Percentiles rank a stretch among this genome's conserved stretches.
phyloP scores from a whole-genome alignment of 1,284 basidiomycete genomes.

The Rhodotorula sp. region DNA sequence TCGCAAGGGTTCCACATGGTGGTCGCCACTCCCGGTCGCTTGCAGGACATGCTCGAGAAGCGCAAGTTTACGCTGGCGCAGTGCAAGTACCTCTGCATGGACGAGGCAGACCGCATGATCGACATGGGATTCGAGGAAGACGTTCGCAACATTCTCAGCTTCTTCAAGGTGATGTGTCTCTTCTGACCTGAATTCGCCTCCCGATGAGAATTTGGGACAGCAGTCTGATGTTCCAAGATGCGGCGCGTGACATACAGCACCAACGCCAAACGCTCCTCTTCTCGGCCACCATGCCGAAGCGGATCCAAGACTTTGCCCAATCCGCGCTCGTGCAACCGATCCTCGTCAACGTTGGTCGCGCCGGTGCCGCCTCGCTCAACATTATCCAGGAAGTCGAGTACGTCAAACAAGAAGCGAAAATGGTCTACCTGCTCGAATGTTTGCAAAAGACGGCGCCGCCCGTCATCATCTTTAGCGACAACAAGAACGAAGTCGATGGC shows the following conservation, averaged over 20 bases:
- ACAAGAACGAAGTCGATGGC: slow-evolving; percentile 99
- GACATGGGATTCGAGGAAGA: slow-evolving; percentile 99
- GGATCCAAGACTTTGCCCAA: slow-evolving; percentile 97
- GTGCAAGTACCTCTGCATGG: slow-evolving; percentile 82
- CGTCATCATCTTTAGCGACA: slow-evolving; percentile 96
- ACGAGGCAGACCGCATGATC: slow-evolving; percentile 99
- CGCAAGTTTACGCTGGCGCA: slow-evolving; percentile 84
- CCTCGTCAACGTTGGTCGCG: slow-evolving; percentile 94
- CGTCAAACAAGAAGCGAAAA: slow-evolving; percentile 98
- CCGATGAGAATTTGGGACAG: too few relatives aligned
- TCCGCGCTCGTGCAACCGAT: slow-evolving; percentile 89
- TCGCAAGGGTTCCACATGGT: slow-evolving; percentile 91
- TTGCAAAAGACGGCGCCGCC: slow-evolving; percentile 98
- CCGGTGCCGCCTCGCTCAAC: slow-evolving; percentile 94
- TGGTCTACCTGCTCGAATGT: slow-evolving; percentile 97
- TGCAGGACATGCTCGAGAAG: slow-evolving; percentile 70
- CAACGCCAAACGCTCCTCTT: slow-evolving; percentile 97
- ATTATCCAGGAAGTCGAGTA: slow-evolving; percentile 98
- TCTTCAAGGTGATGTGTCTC: slow-evolving; percentile 72
- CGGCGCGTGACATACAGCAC: slow-evolving; percentile 57
- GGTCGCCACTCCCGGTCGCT: slow-evolving; percentile 65
- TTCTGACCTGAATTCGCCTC: background rate
- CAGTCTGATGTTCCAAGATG: background rate
- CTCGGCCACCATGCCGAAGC: slow-evolving; percentile 97
- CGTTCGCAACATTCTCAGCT: slow-evolving; percentile 96